Evolutionary conservation across 768 basidiomycete species (phyloP).

Genomic region (Ramaria sp.): DNA sequence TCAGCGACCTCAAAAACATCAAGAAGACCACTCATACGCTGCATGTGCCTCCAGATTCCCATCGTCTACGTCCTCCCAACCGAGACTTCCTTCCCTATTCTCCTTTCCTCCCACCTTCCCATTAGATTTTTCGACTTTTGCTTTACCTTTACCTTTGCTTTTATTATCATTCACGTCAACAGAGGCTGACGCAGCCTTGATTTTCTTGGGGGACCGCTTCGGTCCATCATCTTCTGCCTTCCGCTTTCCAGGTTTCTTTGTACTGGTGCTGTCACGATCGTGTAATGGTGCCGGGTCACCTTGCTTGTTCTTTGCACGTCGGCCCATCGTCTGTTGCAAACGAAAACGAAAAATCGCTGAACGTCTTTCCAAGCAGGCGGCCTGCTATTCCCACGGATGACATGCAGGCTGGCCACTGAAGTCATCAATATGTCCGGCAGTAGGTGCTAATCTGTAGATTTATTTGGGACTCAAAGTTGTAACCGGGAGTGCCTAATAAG

Average conservation of each 20-base stretch:
- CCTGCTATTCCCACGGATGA: background rate
- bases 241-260: constrained; percentile 62
- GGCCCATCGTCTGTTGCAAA: constrained; percentile 46
- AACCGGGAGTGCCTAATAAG: background rate
- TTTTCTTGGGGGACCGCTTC: constrained; percentile 36
- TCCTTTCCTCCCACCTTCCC: constrained; percentile 15
- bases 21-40: background rate
- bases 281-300: constrained; percentile 49
- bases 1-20: constrained; percentile 4
- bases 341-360: too few species aligned
- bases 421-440: too few species aligned
- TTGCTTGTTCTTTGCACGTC: constrained; percentile 81
- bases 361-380: too few species aligned
- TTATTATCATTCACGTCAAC: constrained; percentile 17
- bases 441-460: background rate
- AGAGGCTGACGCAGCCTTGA: constrained; percentile 24
- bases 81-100: constrained; percentile 26
- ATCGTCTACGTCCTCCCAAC: constrained; percentile 54
- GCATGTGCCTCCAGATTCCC: constrained; percentile 31
- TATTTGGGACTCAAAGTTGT: background rate
- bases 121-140: constrained; percentile 12
- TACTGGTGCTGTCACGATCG: constrained; percentile 22
- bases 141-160: constrained; percentile 11
- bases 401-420: too few species aligned
- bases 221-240: constrained; percentile 40